phyloP scores from a whole-genome alignment of 768 basidiomycete species.

The Psilocybe azurescens region DNA sequence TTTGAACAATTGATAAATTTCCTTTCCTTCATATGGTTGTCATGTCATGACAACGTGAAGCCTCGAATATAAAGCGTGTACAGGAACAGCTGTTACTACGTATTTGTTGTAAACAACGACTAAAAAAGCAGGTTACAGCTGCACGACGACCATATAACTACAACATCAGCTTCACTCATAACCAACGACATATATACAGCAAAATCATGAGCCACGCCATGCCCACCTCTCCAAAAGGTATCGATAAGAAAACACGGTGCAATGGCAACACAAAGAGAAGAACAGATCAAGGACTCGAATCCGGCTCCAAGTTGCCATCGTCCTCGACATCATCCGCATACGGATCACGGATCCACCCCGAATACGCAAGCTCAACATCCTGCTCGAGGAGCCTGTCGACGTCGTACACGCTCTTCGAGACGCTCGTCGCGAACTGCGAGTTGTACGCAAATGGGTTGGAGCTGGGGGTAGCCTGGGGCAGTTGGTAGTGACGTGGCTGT shows the following conservation, averaged over 20 bases:
- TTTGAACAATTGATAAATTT: no score
- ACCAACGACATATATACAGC: no score
- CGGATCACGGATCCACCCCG: slow-evolving; percentile 43
- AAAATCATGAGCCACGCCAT: no score
- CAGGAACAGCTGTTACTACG: no score
- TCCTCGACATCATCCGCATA: slow-evolving; percentile 9
- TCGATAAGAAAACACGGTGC: background rate
- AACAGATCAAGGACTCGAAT: background rate
- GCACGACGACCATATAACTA: no score
- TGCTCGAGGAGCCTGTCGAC: slow-evolving; percentile 60
- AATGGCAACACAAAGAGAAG: background rate
- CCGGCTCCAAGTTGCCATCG: background rate
- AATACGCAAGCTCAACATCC: slow-evolving; percentile 55
- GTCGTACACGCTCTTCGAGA: slow-evolving; percentile 56
- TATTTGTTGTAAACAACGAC: no score
- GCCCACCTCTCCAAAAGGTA: no score
- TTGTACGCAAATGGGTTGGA: slow-evolving; percentile 45
- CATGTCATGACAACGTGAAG: no score
- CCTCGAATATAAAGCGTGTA: no score
- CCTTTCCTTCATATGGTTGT: no score
- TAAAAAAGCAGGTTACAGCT: no score
- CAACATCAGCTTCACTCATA: no score
- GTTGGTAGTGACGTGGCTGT: background rate
- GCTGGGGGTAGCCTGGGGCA: background rate
- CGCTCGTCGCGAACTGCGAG: slow-evolving; percentile 55